These are phyloP conservation scores for Odonthalia washingtoniensis DNA, from an alignment of 31 red algal species.

Conservation along the genomic window DNA sequence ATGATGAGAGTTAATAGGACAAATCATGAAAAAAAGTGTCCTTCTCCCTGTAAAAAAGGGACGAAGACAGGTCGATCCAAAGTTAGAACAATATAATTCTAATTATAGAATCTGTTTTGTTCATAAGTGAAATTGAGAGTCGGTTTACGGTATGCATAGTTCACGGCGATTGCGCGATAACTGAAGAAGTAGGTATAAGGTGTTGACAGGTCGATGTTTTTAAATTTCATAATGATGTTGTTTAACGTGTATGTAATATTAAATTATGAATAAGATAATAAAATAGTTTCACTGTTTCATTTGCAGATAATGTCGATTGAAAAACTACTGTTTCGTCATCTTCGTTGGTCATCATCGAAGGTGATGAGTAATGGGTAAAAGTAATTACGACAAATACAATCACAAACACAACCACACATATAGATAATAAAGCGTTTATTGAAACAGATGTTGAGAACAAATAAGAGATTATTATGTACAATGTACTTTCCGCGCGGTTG, in stretches of 20 bases:
- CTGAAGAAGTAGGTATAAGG: background rate
- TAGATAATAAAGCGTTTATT: background rate
- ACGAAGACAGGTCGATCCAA: slow-evolving; percentile 51
- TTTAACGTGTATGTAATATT: background rate
- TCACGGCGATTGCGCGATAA: slow-evolving; percentile 43
- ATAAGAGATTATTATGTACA: too few relatives aligned
- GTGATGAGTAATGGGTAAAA: background rate
- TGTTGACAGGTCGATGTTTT: background rate
- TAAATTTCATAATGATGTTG: background rate
- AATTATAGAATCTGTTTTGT: slow-evolving; percentile 36
- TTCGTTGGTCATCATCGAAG: background rate
- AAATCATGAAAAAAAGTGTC: slow-evolving; percentile 48
- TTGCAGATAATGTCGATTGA: background rate
- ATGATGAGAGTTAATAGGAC: too few relatives aligned
- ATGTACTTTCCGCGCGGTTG: too few relatives aligned
- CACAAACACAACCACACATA: background rate
- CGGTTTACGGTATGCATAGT: slow-evolving; percentile 70
- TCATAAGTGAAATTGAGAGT: slow-evolving; percentile 80
- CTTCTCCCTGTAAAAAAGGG: slow-evolving; percentile 27
- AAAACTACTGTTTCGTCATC: background rate
- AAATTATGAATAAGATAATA: too few relatives aligned
- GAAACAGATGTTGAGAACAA: background rate
- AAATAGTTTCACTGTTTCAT: background rate
- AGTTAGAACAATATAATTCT: slow-evolving; percentile 61
- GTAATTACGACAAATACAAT: background rate